These are phyloP conservation scores for Clathrospora elynae DNA, from an alignment of 2,329 filamentous ascomycete genomes.

Conservation along the genomic window DNA sequence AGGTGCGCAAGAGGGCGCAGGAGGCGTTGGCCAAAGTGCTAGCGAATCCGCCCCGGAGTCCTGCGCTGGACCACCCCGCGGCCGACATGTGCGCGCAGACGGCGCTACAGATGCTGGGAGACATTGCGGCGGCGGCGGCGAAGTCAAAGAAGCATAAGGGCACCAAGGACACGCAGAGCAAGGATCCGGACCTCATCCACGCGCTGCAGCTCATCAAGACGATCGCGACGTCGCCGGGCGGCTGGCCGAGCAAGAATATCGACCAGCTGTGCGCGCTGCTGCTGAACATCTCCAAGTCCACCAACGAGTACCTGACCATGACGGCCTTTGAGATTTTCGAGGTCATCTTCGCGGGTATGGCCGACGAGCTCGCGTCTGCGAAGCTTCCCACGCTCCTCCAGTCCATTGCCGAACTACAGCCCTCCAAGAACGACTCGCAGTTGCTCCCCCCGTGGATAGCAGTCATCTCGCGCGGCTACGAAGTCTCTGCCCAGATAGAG, in stretches of 20 bases:
- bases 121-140: constrained; percentile 72
- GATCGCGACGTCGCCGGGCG: constrained; percentile 81
- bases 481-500: constrained; percentile 86
- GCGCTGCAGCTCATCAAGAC: constrained; percentile 91
- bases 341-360: constrained; percentile 91
- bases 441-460: constrained; percentile 96
- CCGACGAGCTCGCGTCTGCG: constrained; percentile 81
- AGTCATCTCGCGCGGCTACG: constrained; percentile 90
- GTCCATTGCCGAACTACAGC: constrained; percentile 88
- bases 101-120: constrained; percentile 77
- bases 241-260: constrained; percentile 96
- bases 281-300: constrained; percentile 84
- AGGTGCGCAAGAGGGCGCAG: constrained; percentile 91
- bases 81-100: constrained; percentile 96
- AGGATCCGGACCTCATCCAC: constrained; percentile 87
- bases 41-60: constrained; percentile 83
- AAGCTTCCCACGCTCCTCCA: constrained; percentile 90
- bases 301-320: constrained; percentile 95
- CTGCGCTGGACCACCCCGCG: constrained; percentile 90
- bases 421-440: constrained; percentile 90
- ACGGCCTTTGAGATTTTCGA: constrained; percentile 97
- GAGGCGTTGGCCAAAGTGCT: constrained; percentile 85
- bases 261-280: constrained; percentile 88
- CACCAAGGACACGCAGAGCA: constrained; percentile 60
- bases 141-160: constrained; percentile 69